These are phyloP conservation scores for Naganishia albida DNA, from an alignment of 1,284 basidiomycete genomes.

Conservation along the genomic window DNA sequence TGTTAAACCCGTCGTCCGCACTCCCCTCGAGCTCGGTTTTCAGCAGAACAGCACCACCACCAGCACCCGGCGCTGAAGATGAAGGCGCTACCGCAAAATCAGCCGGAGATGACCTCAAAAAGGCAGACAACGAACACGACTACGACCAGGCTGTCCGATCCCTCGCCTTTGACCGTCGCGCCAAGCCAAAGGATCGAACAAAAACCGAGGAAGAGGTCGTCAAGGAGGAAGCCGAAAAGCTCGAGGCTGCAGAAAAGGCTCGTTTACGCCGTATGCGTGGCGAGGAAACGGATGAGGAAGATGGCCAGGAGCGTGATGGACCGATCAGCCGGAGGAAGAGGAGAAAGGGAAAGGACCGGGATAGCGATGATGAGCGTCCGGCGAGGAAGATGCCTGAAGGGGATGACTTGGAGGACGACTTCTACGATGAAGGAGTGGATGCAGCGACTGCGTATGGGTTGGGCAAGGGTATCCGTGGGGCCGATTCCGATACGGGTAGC, in stretches of 20 bases:
- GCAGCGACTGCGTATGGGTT: constrained; percentile 48
- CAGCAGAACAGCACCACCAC: constrained; percentile 3
- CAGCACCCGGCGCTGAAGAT: background rate
- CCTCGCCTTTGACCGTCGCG: constrained; percentile 88
- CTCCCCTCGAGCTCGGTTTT: constrained; percentile 34
- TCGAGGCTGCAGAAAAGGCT: constrained; percentile 82
- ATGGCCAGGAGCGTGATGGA: constrained; percentile 52
- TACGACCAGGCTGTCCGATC: constrained; percentile 93
- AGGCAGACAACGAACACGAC: constrained; percentile 59
- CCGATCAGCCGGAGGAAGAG: constrained; percentile 40
- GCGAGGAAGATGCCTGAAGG: constrained; percentile 59
- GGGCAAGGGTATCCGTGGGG: constrained; percentile 56
- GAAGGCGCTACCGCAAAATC: background rate
- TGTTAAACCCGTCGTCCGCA: constrained; percentile 58
- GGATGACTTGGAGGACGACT: constrained; percentile 94
- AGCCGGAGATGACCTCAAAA: constrained; percentile 37
- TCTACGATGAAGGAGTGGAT: constrained; percentile 60
- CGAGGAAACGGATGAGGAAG: constrained; percentile 66
- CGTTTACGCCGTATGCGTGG: constrained; percentile 85
- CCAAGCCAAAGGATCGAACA: constrained; percentile 91
- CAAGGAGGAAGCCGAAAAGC: constrained; percentile 78
- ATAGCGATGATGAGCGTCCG: constrained; percentile 55
- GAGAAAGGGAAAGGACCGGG: constrained; percentile 52
- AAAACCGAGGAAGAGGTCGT: constrained; percentile 96
- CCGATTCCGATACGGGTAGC: constrained; percentile 43